Evolutionary conservation across 2,329 filamentous ascomycete species (phyloP).

Genomic region (Xylaria multiplex): DNA sequence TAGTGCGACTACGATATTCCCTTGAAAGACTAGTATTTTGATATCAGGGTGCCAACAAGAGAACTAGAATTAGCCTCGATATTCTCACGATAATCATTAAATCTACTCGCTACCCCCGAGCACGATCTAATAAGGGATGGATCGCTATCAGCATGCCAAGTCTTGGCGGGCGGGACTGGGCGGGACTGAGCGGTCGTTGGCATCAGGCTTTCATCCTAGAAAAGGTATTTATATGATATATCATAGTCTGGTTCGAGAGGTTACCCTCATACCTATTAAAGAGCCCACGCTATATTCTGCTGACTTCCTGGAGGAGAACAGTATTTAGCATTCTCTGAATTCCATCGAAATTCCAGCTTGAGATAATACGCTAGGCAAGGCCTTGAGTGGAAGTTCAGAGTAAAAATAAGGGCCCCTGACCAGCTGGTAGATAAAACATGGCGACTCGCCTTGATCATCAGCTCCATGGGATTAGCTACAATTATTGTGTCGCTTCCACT

Average conservation of each 20-base stretch:
- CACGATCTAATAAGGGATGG: neutral
- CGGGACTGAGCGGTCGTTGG: too few relatives aligned
- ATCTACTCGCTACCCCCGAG: neutral
- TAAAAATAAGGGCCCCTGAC: neutral
- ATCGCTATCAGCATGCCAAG: neutral
- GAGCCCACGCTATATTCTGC: neutral
- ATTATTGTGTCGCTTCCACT: neutral
- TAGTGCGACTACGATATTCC: too few relatives aligned
- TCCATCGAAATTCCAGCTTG: neutral
- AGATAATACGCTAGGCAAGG: neutral
- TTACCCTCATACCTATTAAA: neutral
- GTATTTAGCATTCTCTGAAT: neutral
- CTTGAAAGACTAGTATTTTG: neutral
- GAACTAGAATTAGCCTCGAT: neutral
- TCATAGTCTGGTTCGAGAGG: neutral
- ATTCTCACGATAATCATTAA: neutral
- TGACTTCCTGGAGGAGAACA: neutral
- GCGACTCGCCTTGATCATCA: neutral
- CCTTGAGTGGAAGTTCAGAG: neutral
- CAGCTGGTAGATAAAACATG: neutral
- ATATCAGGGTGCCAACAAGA: neutral
- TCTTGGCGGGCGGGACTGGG: too few relatives aligned
- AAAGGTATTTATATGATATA: too few relatives aligned
- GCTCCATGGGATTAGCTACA: neutral
- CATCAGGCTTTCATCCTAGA: neutral